phyloP scores from a whole-genome alignment of 1,139 yeast genomes.

The Spathaspora sp. region DNA sequence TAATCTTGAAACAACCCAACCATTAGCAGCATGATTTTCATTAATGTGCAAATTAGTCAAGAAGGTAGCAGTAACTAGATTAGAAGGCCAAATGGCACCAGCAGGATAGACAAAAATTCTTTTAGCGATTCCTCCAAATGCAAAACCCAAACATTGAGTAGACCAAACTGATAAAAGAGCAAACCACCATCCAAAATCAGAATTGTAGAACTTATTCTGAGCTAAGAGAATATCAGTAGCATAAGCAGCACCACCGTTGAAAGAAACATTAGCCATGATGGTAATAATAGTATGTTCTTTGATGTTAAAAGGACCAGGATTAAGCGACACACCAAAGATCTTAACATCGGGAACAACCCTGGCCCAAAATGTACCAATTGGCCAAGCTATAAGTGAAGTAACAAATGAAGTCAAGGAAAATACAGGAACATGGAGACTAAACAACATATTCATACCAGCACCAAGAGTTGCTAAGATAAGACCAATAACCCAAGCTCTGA shows the following conservation, averaged over 20 bases:
- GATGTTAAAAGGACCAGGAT: conserved; percentile 65
- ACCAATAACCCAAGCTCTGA: conserved; percentile 61
- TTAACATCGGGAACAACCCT: conserved; percentile 39
- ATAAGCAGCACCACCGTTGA: conserved; percentile 61
- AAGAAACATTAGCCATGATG: conserved; percentile 49
- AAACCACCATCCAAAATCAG: conserved; percentile 40
- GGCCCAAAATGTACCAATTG: conserved; percentile 56
- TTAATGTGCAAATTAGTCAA: conserved; percentile 60
- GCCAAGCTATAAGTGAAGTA: conserved; percentile 62
- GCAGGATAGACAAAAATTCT: conserved; percentile 61
- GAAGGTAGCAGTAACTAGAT: conserved; percentile 44
- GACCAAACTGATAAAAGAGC: conserved; percentile 50
- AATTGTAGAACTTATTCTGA: conserved; percentile 49
- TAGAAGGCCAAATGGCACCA: conserved; percentile 68
- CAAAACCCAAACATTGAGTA: conserved; percentile 64
- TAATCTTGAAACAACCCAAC: conserved; percentile 42
- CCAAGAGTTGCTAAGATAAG: conserved; percentile 58
- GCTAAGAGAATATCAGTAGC: conserved; percentile 61
- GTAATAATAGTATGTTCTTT: conserved; percentile 68
- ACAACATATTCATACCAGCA: conserved; percentile 58
- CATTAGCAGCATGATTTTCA: conserved; percentile 53
- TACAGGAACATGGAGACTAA: conserved; percentile 59
- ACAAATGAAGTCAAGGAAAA: conserved; percentile 56
- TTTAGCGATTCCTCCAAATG: conserved; percentile 60
- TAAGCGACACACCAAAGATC: conserved; percentile 44